These are phyloP conservation scores for Chlorella ohadii DNA, from an alignment of 139 green algal genomes.

Conservation along the genomic window DNA sequence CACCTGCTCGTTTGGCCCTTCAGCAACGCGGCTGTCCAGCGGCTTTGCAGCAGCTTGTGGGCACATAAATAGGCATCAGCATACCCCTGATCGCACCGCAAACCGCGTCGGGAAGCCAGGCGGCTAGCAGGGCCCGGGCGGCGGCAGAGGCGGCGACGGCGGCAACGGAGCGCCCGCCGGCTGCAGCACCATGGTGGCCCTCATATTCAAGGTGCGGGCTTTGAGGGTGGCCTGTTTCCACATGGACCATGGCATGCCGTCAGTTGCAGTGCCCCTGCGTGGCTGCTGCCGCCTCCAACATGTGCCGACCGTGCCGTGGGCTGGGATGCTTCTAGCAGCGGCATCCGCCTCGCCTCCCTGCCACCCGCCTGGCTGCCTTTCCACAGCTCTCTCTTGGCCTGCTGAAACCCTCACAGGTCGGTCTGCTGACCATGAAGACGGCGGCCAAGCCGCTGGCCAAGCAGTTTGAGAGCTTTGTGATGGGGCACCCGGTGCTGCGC, in stretches of 20 bases:
- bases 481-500: conserved; percentile 65
- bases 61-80: no score
- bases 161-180: neutral
- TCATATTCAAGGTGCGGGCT: conserved; percentile 58
- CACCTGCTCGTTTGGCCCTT: no score
- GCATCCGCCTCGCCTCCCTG: neutral
- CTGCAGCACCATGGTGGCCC: conserved; percentile 32
- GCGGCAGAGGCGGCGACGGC: neutral
- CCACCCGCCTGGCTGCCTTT: no score
- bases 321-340: neutral
- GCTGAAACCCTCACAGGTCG: neutral
- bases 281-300: neutral
- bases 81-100: no score
- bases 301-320: neutral
- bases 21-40: no score
- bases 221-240: neutral
- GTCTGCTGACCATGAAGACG: conserved; percentile 59
- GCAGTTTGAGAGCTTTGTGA: conserved; percentile 70
- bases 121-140: neutral
- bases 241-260: neutral
- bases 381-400: no score
- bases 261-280: neutral
- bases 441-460: conserved; percentile 68
- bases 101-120: neutral
- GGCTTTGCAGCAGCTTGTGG: no score